Conservation (phyloP, 305 asterid genomes). For the Salvia sclarea region DNA sequence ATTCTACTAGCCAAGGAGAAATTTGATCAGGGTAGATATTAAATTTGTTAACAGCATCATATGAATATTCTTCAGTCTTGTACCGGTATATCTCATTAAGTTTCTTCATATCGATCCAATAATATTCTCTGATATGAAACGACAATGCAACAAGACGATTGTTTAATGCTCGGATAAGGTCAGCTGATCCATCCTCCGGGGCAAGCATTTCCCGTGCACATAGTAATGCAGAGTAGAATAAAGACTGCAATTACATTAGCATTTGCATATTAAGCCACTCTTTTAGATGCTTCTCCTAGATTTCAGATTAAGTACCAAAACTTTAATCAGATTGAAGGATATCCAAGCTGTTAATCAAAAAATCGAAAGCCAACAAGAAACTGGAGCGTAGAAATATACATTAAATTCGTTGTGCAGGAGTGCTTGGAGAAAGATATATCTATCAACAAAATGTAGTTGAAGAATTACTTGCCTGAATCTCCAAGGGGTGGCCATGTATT, state of each 20-base stretch:
- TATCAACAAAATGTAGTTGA: not conserved
- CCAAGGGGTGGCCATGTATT: conserved; percentile 75
- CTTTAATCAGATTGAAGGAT: too few species aligned
- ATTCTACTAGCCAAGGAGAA: conserved; percentile 70
- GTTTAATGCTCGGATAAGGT: conserved; percentile 64
- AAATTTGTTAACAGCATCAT: conserved; percentile 74
- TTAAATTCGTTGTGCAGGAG: too few species aligned
- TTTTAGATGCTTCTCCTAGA: not conserved
- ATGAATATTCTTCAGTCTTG: conserved; percentile 78
- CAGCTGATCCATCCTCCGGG: conserved; percentile 67
- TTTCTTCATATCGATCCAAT: conserved; percentile 71
- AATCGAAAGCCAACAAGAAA: not conserved
- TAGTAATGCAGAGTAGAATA: conserved; percentile 68
- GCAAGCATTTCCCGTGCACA: conserved; percentile 77
- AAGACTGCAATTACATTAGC: conserved; percentile 46
- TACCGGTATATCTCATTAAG: conserved; percentile 74
- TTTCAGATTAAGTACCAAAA: too few species aligned
- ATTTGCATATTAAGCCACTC: not conserved
- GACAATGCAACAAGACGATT: conserved; percentile 75
- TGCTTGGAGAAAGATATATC: too few species aligned
- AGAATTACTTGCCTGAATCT: conserved; percentile 60
- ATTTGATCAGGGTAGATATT: conserved; percentile 82
- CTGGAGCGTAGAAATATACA: not conserved
- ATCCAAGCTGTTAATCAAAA: not conserved
- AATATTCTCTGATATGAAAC: conserved; percentile 71